Evolutionary conservation across 805 yeast genomes (phyloP).

Genomic region (Wickerhamiella azymoides): DNA sequence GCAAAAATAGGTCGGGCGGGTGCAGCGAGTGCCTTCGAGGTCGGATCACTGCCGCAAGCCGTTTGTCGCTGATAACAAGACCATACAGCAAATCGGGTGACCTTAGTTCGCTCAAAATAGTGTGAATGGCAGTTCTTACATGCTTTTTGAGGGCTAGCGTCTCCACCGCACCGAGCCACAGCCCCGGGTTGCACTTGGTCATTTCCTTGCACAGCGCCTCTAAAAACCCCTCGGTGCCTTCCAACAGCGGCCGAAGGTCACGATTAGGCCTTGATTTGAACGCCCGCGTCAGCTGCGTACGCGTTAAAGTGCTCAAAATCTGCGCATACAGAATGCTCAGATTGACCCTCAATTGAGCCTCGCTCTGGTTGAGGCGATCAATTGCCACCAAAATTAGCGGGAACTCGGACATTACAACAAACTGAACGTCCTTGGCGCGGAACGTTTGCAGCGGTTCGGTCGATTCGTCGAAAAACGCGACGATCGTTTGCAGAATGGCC

Average conservation of each 20-base stretch:
- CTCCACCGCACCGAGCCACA: conserved; percentile 52
- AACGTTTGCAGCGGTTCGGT: conserved; percentile 29
- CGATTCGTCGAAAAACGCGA: conserved; percentile 15
- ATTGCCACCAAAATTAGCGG: conserved; percentile 69
- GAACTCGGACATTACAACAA: conserved; percentile 45
- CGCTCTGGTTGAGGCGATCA: conserved; percentile 26
- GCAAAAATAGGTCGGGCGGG: conserved; percentile 65
- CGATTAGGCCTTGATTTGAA: conserved; percentile 63
- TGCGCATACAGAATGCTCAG: conserved; percentile 62
- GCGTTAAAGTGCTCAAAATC: conserved; percentile 68
- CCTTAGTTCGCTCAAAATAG: conserved; percentile 36
- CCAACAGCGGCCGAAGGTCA: conserved; percentile 63
- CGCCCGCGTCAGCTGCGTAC: conserved; percentile 55
- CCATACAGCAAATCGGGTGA: conserved; percentile 58
- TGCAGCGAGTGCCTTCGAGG: conserved; percentile 68
- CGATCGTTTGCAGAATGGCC: conserved; percentile 20
- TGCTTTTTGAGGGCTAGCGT: conserved; percentile 46
- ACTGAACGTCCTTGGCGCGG: conserved; percentile 35
- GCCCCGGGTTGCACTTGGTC: conserved; percentile 40
- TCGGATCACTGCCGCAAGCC: conserved; percentile 53
- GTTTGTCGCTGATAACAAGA: conserved; percentile 49
- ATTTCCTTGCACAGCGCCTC: conserved; percentile 47
- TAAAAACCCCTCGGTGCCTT: conserved; percentile 61
- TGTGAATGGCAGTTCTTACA: conserved; percentile 43
- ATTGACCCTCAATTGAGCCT: conserved; percentile 40